Conservation (phyloP, 192 early-diverging fungal genomes). For the Coemansia sp. region DNA sequence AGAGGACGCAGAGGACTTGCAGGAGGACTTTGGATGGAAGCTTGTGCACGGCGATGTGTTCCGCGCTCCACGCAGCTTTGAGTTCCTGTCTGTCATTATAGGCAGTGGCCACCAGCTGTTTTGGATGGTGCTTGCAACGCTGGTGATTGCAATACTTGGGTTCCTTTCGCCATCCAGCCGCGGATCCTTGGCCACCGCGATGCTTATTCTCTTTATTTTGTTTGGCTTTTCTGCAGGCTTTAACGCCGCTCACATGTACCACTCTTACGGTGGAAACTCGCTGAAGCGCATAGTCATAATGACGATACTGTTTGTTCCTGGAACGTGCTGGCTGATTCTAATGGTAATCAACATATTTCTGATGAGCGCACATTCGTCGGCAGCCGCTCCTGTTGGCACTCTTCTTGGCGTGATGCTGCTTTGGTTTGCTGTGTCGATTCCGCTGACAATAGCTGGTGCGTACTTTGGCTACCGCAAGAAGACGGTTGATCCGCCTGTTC, state of each 20-base stretch:
- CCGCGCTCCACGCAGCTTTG: conserved; percentile 75
- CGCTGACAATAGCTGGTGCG: conserved; percentile 79
- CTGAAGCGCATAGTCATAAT: conserved; percentile 83
- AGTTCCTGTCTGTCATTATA: conserved; percentile 75
- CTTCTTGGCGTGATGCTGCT: conserved; percentile 78
- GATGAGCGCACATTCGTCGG: conserved; percentile 76
- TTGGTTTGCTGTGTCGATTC: conserved; percentile 84
- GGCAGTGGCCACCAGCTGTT: conserved; percentile 85
- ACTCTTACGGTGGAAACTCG: conserved; percentile 89
- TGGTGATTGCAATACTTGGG: conserved; percentile 91
- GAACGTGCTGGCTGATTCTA: conserved; percentile 60
- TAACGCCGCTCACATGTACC: conserved; percentile 85
- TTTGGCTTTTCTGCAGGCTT: conserved; percentile 90
- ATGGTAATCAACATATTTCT: conserved; percentile 84
- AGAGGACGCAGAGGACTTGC: conserved; percentile 67
- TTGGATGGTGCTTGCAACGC: conserved; percentile 69
- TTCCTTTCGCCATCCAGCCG: conserved; percentile 91
- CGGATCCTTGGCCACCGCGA: conserved; percentile 90
- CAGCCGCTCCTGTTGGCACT: conserved; percentile 86
- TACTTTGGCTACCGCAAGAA: conserved; percentile 67
- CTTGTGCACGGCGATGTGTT: conserved; percentile 98
- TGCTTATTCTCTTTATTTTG: conserved; percentile 89
- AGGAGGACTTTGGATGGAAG: conserved; percentile 98
- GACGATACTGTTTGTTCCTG: conserved; percentile 80
- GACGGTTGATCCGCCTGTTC: conserved; percentile 72